phyloP scores from a whole-genome alignment of 306 rosid species.

The Lotus japonicus region DNA sequence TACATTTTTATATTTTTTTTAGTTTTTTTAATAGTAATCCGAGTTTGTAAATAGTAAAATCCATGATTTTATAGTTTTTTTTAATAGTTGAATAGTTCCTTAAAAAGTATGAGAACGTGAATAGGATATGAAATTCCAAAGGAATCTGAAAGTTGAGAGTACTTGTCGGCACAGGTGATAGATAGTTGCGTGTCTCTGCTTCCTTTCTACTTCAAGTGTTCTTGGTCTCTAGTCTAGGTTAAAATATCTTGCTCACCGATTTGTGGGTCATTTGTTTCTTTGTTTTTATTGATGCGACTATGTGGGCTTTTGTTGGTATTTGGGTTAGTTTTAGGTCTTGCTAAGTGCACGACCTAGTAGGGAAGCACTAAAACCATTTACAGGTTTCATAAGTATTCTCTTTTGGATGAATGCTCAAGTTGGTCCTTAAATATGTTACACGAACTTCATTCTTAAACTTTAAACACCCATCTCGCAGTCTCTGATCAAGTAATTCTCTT shows the following conservation, averaged over 20 bases:
- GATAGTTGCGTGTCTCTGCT: conserved; percentile 1
- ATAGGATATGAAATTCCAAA: not conserved
- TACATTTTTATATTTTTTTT: too few species aligned
- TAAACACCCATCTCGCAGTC: too few species aligned
- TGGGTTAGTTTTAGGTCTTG: not conserved
- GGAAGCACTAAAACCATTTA: not conserved
- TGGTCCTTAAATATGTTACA: too few species aligned
- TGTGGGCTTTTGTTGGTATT: not conserved
- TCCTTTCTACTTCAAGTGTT: too few species aligned
- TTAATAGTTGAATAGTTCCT: not conserved
- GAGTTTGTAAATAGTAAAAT: too few species aligned
- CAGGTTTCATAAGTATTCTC: too few species aligned
- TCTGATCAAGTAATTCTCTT: too few species aligned
- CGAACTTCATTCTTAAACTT: too few species aligned
- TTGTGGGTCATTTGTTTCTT: conserved; percentile 1
- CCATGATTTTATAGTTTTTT: too few species aligned
- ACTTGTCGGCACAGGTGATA: not conserved
- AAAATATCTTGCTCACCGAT: not conserved
- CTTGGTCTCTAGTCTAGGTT: conserved; percentile 4
- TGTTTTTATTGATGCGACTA: not conserved
- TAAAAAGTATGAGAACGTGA: not conserved
- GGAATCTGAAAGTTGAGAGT: not conserved
- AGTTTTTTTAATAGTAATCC: too few species aligned
- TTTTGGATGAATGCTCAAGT: too few species aligned
- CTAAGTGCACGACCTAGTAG: not conserved